Base-by-base conservation (phyloP, 495 filamentous ascomycete genomes). In the Penicillium soppii region DNA sequence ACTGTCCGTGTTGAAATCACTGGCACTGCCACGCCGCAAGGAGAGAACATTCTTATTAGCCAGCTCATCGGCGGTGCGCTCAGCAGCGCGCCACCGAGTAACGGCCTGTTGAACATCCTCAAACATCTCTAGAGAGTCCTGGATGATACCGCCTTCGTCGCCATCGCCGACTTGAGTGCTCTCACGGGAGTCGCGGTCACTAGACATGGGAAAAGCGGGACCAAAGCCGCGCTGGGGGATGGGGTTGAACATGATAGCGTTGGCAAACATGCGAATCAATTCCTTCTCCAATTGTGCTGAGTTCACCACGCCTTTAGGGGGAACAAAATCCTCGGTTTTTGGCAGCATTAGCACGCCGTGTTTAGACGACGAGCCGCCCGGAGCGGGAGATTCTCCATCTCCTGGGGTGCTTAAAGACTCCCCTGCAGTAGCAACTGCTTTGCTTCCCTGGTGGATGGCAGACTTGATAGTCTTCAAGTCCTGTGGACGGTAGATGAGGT, bases 211-310 rank as follows among this genome's bases (percentile, higher is more conserved):
- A 56, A 88, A 87, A 3, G 74, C 72, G 3, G 77, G 81, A 0
- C 87, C 86, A 30, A 89, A 82, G 0, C 87, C 86, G 30, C 87
- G 84, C 32, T 79, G 70, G 0, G 86, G 80, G 50, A 89, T 82
- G 1, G 87, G 82, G 56, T 97, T 98, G 78, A 91, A 98, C 94
- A 97, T 97, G 62, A 96, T 84, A 12, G 92, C 92, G 61, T 98
- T 98, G 43, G 89, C 87, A 61, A 97, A 97, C 87, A 97, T 96
- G 58, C 92, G 88, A 54, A 94, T 90, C n/a, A 98, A 68, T 63
- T 97, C 92, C 56, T 92, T 91, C 63, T 98, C 94, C 12, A 98
- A 75, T 64, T 98, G 94, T 3, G 85, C 81, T n/a, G 85, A 89
- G 70, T 97, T 98, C 64, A 98, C 88, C 50, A 98, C 95, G 5